A percentile compares a stretch with the other conserved stretches of the same genome.
Evolutionary conservation across 2,329 filamentous ascomycete species (phyloP).

Genomic region (Beauveria rudraprayagi): DNA sequence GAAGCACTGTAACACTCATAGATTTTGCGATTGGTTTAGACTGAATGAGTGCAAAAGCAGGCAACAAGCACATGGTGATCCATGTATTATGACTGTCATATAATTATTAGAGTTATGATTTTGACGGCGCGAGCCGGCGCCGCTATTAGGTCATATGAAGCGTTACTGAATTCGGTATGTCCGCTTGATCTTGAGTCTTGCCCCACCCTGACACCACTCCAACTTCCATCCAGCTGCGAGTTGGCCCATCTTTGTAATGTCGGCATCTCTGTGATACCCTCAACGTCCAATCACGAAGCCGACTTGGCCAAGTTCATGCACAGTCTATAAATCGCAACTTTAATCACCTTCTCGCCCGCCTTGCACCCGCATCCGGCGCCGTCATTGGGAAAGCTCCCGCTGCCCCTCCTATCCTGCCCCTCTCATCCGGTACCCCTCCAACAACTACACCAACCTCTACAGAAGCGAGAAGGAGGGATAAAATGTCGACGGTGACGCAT

Average conservation of each 20-base stretch:
- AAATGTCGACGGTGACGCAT: conserved; percentile 15
- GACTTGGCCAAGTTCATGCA: too few relatives aligned
- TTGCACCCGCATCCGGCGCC: background rate
- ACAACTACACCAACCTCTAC: background rate
- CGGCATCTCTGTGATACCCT: background rate
- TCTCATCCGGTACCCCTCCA: background rate
- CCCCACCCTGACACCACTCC: conserved; percentile 5
- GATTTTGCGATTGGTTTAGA: background rate
- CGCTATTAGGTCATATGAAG: too few relatives aligned
- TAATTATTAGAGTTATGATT: background rate
- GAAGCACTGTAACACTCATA: background rate
- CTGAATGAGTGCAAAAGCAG: background rate
- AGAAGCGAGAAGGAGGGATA: background rate
- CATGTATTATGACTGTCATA: background rate
- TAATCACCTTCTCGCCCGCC: background rate
- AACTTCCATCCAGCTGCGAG: background rate
- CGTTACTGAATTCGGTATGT: too few relatives aligned
- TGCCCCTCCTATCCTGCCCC: background rate
- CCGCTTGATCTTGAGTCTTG: background rate
- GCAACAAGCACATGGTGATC: background rate
- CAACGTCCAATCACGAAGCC: background rate
- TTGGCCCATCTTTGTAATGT: background rate
- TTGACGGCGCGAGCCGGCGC: background rate
- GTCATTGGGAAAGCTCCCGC: background rate
- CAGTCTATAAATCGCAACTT: background rate